Percentiles rank a stretch among this genome's conserved stretches.
These are phyloP conservation scores for Meyerozyma smithsonii DNA, from an alignment of 1,139 yeast genomes.

Conservation along the genomic window DNA sequence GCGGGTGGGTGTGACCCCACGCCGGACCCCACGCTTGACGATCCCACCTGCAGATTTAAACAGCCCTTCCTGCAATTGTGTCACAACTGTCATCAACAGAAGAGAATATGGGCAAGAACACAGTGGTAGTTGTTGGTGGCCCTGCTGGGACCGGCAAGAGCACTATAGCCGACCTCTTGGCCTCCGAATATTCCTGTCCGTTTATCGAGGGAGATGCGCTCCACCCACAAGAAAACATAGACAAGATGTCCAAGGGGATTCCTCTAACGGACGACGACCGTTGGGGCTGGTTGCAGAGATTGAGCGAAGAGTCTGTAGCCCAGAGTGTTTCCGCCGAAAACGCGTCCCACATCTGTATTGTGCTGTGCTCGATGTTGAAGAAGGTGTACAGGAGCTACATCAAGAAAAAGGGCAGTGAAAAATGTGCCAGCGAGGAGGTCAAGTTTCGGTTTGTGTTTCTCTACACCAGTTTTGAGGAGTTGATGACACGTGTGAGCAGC, in stretches of 20 bases:
- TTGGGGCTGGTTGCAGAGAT: slow-evolving; percentile 74
- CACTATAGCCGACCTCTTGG: slow-evolving; percentile 60
- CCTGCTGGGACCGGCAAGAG: slow-evolving; percentile 95
- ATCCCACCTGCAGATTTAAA: too few species aligned
- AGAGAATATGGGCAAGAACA: too few species aligned
- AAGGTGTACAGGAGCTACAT: slow-evolving; percentile 63
- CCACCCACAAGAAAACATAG: slow-evolving; percentile 70
- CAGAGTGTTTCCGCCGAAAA: slow-evolving; percentile 27
- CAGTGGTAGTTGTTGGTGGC: slow-evolving; percentile 60
- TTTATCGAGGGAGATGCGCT: slow-evolving; percentile 82
- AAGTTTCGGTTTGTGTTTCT: slow-evolving; percentile 61
- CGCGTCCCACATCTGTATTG: slow-evolving; percentile 37
- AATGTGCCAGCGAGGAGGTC: slow-evolving; percentile 21
- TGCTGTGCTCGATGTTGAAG: slow-evolving; percentile 85
- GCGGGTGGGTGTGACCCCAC: too few species aligned
- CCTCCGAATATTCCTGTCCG: slow-evolving; percentile 41
- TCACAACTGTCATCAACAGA: too few species aligned
- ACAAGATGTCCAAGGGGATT: slow-evolving; percentile 74
- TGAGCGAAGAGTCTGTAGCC: slow-evolving; percentile 40
- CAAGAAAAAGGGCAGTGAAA: slow-evolving; percentile 17
- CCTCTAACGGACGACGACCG: slow-evolving; percentile 88
- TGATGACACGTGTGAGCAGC: slow-evolving; percentile 52
- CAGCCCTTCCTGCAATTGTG: neutral
- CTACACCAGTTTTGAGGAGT: slow-evolving; percentile 57
- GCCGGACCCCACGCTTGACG: neutral